phyloP scores from a whole-genome alignment of 2,329 filamentous ascomycete species.

The Botrytis deweyae region DNA sequence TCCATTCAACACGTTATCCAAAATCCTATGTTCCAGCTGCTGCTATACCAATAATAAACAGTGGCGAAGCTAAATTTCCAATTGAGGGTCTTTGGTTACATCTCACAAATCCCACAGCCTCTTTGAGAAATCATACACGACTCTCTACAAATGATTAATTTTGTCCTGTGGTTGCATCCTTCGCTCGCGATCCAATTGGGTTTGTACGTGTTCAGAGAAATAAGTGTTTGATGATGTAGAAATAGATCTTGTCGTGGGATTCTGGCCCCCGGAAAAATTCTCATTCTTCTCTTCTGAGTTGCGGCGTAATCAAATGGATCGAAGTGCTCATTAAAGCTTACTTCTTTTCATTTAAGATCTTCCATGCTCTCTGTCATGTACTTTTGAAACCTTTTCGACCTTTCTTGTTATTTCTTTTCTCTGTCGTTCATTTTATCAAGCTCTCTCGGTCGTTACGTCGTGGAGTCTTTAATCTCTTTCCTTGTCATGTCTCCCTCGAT shows the following conservation, averaged over 20 bases:
- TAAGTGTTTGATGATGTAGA: slow-evolving; percentile 9
- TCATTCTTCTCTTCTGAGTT: background rate
- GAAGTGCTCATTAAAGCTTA: slow-evolving; percentile 6
- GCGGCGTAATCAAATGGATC: slow-evolving; percentile 11
- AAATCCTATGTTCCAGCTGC: background rate
- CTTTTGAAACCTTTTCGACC: slow-evolving; percentile 9
- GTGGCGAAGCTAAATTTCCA: slow-evolving; percentile 18
- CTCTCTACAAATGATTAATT: slow-evolving; percentile 7
- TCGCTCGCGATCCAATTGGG: slow-evolving; percentile 13
- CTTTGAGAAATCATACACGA: background rate
- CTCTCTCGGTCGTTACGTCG: background rate
- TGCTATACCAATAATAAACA: background rate
- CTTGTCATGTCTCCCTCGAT: slow-evolving; percentile 37
- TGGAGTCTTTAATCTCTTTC: slow-evolving; percentile 23
- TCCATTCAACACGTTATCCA: background rate
- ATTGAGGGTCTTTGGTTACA: slow-evolving; percentile 17
- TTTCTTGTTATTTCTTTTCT: background rate
- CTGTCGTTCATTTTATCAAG: slow-evolving; percentile 4
- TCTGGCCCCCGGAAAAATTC: slow-evolving; percentile 7
- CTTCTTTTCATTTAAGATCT: slow-evolving; percentile 9
- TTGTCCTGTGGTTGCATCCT: slow-evolving; percentile 13
- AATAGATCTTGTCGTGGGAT: slow-evolving; percentile 17
- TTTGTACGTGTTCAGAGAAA: slow-evolving; percentile 1
- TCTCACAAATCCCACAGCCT: slow-evolving; percentile 21
- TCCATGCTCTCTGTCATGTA: background rate